Percentiles rank a stretch among this genome's conserved stretches.
These are phyloP conservation scores for Sporothrix sp. DNA, from an alignment of 2,329 filamentous ascomycete genomes.

Conservation along the genomic window DNA sequence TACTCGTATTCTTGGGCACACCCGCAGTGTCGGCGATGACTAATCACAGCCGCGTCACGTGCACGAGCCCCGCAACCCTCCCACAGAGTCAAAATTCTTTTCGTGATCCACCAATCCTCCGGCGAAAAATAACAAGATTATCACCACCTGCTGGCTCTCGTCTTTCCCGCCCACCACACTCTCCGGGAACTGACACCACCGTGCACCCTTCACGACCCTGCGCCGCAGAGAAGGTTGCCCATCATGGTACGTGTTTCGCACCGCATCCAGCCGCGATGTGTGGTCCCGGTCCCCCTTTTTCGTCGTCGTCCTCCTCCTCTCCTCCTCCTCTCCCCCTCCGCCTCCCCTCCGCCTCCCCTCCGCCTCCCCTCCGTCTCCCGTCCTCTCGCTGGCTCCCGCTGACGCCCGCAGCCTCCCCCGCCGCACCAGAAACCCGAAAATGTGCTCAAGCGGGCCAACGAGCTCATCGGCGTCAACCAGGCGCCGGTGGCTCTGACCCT, in stretches of 20 bases:
- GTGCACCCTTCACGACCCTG: conserved; percentile 4
- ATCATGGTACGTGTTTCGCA: conserved; percentile 32
- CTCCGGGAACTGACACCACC: conserved; percentile 10
- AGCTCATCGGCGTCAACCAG: conserved; percentile 97
- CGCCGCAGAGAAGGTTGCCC: conserved; percentile 41
- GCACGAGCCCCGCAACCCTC: conserved; percentile 14
- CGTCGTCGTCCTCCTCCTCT: not conserved
- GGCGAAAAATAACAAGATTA: conserved; percentile 9
- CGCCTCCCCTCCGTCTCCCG: no score
- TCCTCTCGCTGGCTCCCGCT: not conserved
- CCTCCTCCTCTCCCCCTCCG: not conserved
- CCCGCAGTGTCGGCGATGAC: no score
- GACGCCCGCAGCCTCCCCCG: conserved; percentile 72
- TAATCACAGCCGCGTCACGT: conserved; percentile 6
- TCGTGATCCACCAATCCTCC: conserved; percentile 7
- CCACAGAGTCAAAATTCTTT: conserved; percentile 16
- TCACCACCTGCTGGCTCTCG: conserved; percentile 7
- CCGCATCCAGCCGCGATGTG: no score
- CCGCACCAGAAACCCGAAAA: conserved; percentile 98
- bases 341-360: conserved; percentile 1
- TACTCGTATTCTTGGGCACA: no score
- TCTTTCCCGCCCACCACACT: conserved; percentile 6
- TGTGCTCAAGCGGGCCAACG: conserved; percentile 95
- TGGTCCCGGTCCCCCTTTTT: no score
- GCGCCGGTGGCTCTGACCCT: conserved; percentile 82